A percentile compares a stretch with the other conserved stretches of the same genome.
Evolutionary conservation across 2,329 filamentous ascomycete species (phyloP).

Genomic region (Calonectria honghensis): DNA sequence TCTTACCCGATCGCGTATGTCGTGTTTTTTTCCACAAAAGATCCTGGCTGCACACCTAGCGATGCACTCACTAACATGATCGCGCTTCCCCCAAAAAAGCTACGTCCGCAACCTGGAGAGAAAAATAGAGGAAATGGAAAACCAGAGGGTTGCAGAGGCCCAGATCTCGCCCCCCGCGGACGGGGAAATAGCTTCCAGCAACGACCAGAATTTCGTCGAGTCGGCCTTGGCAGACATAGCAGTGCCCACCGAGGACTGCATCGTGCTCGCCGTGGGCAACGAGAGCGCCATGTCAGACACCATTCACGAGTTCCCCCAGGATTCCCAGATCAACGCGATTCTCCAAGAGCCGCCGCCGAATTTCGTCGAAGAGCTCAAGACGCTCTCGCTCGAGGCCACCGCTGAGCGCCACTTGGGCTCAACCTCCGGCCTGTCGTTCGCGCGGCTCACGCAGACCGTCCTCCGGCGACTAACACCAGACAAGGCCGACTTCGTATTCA

Average conservation of each 20-base stretch:
- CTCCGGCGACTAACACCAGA: constrained; percentile 65
- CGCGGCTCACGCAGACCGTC: constrained; percentile 64
- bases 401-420: constrained; percentile 67
- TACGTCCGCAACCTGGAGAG: constrained; percentile 60
- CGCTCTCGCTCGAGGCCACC: constrained; percentile 64
- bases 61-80: background rate
- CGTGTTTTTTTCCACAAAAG: background rate
- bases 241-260: constrained; percentile 4
- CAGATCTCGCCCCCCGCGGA: constrained; percentile 1
- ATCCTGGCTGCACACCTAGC: background rate
- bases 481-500: constrained; percentile 64
- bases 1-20: constrained; percentile 64
- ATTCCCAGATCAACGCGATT: background rate
- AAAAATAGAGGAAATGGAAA: constrained; percentile 49
- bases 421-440: constrained; percentile 66
- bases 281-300: background rate
- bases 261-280: background rate
- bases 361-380: constrained; percentile 60
- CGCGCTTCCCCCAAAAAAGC: constrained; percentile 29
- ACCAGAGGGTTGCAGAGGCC: constrained; percentile 10
- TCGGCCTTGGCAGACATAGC: background rate
- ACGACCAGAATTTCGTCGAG: constrained; percentile 5
- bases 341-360: constrained; percentile 42
- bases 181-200: background rate
- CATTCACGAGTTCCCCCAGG: background rate